Percentiles rank a stretch among this genome's conserved stretches.
phyloP scores from a whole-genome alignment of 1,284 basidiomycete genomes.

The Inonotus hispidus region DNA sequence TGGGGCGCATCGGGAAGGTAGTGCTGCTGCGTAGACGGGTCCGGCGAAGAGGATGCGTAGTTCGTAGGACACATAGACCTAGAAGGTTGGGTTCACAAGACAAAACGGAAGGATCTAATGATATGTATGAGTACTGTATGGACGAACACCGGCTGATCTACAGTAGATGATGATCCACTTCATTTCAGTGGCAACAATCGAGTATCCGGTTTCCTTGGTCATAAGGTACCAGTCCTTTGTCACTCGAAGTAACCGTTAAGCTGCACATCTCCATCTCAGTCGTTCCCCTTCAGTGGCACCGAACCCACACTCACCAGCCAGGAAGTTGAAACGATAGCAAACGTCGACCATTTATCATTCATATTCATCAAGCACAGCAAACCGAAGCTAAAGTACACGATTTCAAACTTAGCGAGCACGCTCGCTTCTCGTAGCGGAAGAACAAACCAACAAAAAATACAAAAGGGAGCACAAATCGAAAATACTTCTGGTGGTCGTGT shows the following conservation, averaged over 20 bases:
- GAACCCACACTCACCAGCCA: too few species aligned
- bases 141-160: too few species aligned
- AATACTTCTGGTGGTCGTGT: background rate
- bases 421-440: background rate
- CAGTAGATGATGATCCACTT: too few species aligned
- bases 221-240: too few species aligned
- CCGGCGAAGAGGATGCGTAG: background rate
- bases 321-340: too few species aligned
- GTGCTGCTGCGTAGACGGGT: background rate
- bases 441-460: background rate
- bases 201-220: too few species aligned
- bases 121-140: too few species aligned
- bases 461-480: background rate
- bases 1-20: constrained; percentile 39
- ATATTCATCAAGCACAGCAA: background rate
- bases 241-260: too few species aligned
- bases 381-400: background rate
- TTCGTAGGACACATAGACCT: background rate
- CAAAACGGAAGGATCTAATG: too few species aligned
- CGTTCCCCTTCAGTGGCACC: too few species aligned
- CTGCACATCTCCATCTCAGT: too few species aligned
- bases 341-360: background rate
- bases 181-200: too few species aligned
- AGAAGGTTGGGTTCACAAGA: background rate
- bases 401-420: background rate